A percentile compares a stretch with the other conserved stretches of the same genome.
Evolutionary conservation across 306 rosid species (phyloP).

Genomic region (Quercus mongolica): DNA sequence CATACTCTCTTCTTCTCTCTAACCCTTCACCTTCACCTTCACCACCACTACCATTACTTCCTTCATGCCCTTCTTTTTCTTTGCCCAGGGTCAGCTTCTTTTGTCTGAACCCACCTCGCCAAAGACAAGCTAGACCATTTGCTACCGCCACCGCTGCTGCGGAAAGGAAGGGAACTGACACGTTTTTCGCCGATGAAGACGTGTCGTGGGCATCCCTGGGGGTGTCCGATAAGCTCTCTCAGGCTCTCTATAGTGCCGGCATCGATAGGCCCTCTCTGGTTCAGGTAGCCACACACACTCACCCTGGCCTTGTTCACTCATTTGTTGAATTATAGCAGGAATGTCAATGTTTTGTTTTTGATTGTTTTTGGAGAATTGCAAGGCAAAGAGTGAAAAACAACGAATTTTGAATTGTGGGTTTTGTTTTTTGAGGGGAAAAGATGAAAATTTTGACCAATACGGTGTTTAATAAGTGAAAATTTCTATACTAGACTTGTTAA

Average conservation of each 20-base stretch:
- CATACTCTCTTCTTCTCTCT: slow-evolving; percentile 27
- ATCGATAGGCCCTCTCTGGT: slow-evolving; percentile 74
- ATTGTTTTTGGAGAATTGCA: not conserved
- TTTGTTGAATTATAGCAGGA: not conserved
- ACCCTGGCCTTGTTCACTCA: not conserved
- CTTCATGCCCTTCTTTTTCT: slow-evolving; percentile 25
- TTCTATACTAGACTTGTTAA: not conserved
- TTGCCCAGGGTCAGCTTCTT: slow-evolving; percentile 32
- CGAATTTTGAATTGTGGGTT: too few species aligned
- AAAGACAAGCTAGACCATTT: slow-evolving; percentile 29
- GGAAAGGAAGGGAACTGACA: slow-evolving; percentile 50
- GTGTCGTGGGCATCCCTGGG: slow-evolving; percentile 84
- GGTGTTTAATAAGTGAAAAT: not conserved
- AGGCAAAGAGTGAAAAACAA: not conserved
- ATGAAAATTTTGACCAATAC: not conserved
- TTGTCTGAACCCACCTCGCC: slow-evolving; percentile 26
- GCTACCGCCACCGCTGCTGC: slow-evolving; percentile 27
- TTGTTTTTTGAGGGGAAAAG: not conserved
- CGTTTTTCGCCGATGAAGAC: slow-evolving; percentile 67
- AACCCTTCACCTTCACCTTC: slow-evolving; percentile 8
- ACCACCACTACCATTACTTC: not conserved
- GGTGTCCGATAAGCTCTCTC: slow-evolving; percentile 71
- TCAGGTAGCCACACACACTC: slow-evolving; percentile 40
- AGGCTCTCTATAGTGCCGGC: slow-evolving; percentile 63
- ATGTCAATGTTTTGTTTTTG: not conserved